These are phyloP conservation scores for Cupressus sempervirens DNA, from an alignment of 75 land plant genomes.

Conservation along the genomic window DNA sequence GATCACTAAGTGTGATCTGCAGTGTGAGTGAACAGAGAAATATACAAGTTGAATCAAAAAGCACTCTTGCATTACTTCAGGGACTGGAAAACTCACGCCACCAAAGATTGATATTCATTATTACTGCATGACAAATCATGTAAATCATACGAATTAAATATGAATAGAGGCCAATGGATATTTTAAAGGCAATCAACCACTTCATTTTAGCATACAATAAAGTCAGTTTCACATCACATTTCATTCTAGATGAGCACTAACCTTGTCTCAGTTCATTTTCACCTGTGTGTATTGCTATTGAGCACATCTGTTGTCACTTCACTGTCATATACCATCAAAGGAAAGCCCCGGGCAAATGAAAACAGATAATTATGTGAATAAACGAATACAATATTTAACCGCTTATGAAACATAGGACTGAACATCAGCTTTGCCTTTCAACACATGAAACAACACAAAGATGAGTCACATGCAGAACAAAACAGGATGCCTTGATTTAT, in stretches of 20 bases:
- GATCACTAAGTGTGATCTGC: no score
- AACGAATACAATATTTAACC: not conserved
- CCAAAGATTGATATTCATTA: not conserved
- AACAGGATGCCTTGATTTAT: conserved; percentile 5
- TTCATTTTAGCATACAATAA: not conserved
- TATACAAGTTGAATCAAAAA: no score
- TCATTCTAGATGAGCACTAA: not conserved
- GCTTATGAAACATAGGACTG: not conserved
- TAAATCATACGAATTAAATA: not conserved
- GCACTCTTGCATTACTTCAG: no score
- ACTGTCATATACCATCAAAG: not conserved
- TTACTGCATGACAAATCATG: not conserved
- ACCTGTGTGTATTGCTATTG: not conserved
- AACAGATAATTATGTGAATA: not conserved
- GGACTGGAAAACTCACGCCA: no score
- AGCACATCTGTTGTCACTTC: not conserved
- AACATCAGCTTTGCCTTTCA: not conserved
- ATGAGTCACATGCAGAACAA: not conserved
- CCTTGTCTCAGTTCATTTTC: not conserved
- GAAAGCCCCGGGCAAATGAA: not conserved
- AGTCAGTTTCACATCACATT: not conserved
- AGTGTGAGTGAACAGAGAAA: no score
- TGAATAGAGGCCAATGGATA: not conserved
- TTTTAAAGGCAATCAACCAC: not conserved
- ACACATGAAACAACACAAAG: not conserved